Evolutionary conservation across 1,139 yeast genomes (phyloP).

Genomic region (Magnusiomyces fungicola): DNA sequence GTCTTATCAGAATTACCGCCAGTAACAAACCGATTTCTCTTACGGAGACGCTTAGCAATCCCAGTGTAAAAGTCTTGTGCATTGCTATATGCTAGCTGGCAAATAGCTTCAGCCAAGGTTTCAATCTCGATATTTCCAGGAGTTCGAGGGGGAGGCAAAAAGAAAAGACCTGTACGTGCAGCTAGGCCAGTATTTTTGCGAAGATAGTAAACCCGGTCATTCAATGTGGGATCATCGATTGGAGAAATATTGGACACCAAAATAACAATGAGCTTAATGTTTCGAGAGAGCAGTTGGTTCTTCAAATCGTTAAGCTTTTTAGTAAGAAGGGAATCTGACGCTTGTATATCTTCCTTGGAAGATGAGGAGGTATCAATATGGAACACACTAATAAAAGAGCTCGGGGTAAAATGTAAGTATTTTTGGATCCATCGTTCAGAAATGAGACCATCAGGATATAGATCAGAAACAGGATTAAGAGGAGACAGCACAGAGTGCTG

Average conservation of each 20-base stretch:
- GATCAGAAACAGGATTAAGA: slow-evolving; percentile 31
- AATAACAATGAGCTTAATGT: slow-evolving; percentile 32
- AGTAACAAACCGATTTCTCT: slow-evolving; percentile 22
- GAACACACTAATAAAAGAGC: slow-evolving; percentile 39
- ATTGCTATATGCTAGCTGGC: slow-evolving; percentile 36
- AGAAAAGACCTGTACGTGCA: slow-evolving; percentile 39
- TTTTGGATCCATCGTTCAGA: slow-evolving; percentile 45
- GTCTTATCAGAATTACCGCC: slow-evolving; percentile 17
- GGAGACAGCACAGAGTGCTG: slow-evolving; percentile 38
- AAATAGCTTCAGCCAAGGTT: slow-evolving; percentile 34
- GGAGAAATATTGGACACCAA: slow-evolving; percentile 31
- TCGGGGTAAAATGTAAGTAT: slow-evolving; percentile 39
- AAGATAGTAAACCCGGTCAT: slow-evolving; percentile 35
- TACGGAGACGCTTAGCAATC: slow-evolving; percentile 35
- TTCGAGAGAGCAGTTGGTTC: slow-evolving; percentile 29
- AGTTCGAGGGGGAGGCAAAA: slow-evolving; percentile 34
- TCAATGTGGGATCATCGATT: slow-evolving; percentile 28
- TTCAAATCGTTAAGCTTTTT: slow-evolving; percentile 34
- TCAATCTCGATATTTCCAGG: slow-evolving; percentile 34
- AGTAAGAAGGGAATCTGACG: slow-evolving; percentile 30
- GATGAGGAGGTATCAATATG: slow-evolving; percentile 25
- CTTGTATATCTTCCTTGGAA: slow-evolving; percentile 21
- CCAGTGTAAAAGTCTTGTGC: slow-evolving; percentile 39
- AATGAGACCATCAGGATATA: slow-evolving; percentile 39
- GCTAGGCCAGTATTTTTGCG: slow-evolving; percentile 39